Base-by-base conservation (phyloP, 2,329 filamentous ascomycete genomes). In the Diaporthe sp. region DNA sequence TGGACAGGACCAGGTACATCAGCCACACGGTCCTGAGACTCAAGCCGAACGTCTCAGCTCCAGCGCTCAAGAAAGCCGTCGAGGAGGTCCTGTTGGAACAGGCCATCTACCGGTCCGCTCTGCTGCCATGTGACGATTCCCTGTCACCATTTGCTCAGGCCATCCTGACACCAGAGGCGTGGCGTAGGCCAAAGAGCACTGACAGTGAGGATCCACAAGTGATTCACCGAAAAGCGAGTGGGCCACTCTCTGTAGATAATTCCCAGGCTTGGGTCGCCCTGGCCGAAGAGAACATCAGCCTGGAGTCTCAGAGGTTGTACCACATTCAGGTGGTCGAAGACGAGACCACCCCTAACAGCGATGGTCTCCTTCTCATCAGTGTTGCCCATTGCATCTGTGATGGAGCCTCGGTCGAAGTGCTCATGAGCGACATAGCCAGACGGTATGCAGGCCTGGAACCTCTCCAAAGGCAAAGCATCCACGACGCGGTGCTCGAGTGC, bases 331-430 rank as follows among this genome's bases (percentile, higher is more conserved):
- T 83, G 1, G 78, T 81, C 20, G 53, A 82, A 4, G 39, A 81
- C 8, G 61, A 72, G 37, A 72, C 76, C 1, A 42, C 57, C 2
- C n/a, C 55, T 20, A 49, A 68, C 2, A 71, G 73, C 0, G 42
- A 63, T 65, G 58, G 71, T 10, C 57, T 78, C 8, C 60, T 84
- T 13, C 72, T 83, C n/a, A 75, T 84, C 39, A 82, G 82, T 77
- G 81, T 84, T 75, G 82, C 83, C 28, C 83, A 85, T 76, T 83
- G 83, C 34, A 81, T 85, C 20, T 84, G 83, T 60, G 83, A 85
- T 60, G 83, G 83, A 58, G 82, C 81, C 4, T 84, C 83, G 1
- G 60, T 83, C 53, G 79, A 83, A 63, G 76, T 83, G 8, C 81
- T 85, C 7, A 77, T 84, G 9, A 76, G 80, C 34, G 83, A 85